Conservation (phyloP, 305 asterid genomes). For the Nicotiana rustica region DNA sequence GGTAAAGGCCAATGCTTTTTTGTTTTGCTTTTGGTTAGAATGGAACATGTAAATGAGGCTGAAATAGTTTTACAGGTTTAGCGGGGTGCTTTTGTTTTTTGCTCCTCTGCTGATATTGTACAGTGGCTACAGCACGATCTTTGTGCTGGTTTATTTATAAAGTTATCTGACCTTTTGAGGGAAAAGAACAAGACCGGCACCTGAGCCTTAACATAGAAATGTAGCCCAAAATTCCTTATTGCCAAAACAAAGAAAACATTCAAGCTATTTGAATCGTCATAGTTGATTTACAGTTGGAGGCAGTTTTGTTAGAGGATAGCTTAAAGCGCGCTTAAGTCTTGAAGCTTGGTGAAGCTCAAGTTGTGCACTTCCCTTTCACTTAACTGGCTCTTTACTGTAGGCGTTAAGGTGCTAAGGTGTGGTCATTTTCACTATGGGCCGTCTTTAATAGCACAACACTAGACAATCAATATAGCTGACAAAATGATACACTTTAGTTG, state of each 20-base stretch:
- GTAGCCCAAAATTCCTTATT: background rate
- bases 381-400: background rate
- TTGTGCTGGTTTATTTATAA: no score
- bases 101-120: no score
- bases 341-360: background rate
- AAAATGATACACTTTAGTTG: background rate
- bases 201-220: background rate
- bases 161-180: no score
- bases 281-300: background rate
- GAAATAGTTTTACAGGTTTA: no score
- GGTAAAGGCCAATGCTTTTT: no score
- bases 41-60: no score
- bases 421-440: background rate
- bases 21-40: no score
- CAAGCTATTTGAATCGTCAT: background rate
- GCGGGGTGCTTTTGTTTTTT: no score
- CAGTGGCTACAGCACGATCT: no score
- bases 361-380: background rate
- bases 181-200: background rate
- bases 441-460: background rate
- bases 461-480: background rate
- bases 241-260: background rate
- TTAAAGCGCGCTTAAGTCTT: background rate
- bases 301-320: background rate
- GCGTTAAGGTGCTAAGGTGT: background rate